These are phyloP conservation scores for Tremella yokohamensis DNA, from an alignment of 768 basidiomycete genomes.

Conservation along the genomic window DNA sequence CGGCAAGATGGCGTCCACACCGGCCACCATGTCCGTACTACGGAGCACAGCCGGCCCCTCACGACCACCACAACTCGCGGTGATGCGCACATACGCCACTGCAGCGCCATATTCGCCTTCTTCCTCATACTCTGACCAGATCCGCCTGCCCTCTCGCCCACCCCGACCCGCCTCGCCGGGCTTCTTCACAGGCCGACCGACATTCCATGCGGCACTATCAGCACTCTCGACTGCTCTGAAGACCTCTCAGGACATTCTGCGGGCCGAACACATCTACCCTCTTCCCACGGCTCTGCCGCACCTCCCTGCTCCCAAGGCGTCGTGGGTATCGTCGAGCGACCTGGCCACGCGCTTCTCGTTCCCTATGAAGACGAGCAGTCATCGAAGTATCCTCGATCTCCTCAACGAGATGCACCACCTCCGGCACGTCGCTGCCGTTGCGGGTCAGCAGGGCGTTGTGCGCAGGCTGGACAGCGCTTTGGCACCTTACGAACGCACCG, in stretches of 20 bases:
- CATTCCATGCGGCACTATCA: conserved; percentile 69
- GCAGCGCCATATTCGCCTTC: no score
- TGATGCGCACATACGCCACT: no score
- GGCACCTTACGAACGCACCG: conserved; percentile 21
- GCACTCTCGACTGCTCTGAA: conserved; percentile 65
- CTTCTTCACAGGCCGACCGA: conserved; percentile 77
- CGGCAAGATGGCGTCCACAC: no score
- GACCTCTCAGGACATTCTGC: conserved; percentile 61
- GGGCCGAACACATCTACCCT: conserved; percentile 67
- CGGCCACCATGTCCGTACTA: no score
- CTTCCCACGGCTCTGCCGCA: conserved; percentile 66
- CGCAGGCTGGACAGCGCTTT: conserved; percentile 22
- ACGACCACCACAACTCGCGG: no score
- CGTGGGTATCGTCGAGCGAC: conserved; percentile 67
- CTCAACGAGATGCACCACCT: conserved; percentile 43
- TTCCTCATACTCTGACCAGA: not conserved
- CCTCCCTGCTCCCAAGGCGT: conserved; percentile 60
- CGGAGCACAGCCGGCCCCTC: no score
- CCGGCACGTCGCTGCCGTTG: conserved; percentile 33
- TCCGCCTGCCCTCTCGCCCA: conserved; percentile 20
- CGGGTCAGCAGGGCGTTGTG: conserved; percentile 29
- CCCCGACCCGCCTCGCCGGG: conserved; percentile 59
- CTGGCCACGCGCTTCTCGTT: conserved; percentile 61
- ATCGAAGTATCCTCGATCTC: conserved; percentile 58
- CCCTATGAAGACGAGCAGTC: conserved; percentile 65